Conservation (phyloP, 2,329 filamentous ascomycete species). For the Cercospora sp. region DNA sequence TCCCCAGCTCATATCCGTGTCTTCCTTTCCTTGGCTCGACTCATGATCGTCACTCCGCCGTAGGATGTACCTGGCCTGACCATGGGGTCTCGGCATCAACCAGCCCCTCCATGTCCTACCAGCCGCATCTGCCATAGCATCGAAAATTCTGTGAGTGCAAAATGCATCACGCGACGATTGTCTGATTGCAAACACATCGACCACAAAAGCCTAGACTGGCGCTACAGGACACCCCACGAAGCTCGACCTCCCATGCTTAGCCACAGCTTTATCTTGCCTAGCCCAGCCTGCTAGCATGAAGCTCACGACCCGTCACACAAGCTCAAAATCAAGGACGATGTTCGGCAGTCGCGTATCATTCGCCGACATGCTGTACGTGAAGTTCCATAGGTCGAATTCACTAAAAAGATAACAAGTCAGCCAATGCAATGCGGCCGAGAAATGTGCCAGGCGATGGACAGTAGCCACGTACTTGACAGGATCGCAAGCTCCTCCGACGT, state of each 20-base stretch:
- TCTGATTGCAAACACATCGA: background rate
- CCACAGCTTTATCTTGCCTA: conserved; percentile 4
- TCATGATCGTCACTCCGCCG: background rate
- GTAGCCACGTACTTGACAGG: conserved; percentile 22
- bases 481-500: conserved; percentile 22
- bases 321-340: conserved; percentile 22
- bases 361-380: conserved; percentile 25
- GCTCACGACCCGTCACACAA: background rate
- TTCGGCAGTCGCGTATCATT: conserved; percentile 18
- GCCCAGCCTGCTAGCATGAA: background rate
- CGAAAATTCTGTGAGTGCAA: background rate
- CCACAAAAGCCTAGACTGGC: background rate
- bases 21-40: background rate
- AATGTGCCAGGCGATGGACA: background rate
- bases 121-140: background rate
- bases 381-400: conserved; percentile 26
- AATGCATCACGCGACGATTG: background rate
- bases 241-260: background rate
- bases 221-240: background rate
- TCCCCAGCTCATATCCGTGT: background rate
- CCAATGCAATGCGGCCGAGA: background rate
- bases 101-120: background rate
- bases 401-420: conserved; percentile 8
- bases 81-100: background rate
- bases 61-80: background rate